These are phyloP conservation scores for Yarrowia sp. DNA, from an alignment of 805 yeast genomes.

Conservation along the genomic window DNA sequence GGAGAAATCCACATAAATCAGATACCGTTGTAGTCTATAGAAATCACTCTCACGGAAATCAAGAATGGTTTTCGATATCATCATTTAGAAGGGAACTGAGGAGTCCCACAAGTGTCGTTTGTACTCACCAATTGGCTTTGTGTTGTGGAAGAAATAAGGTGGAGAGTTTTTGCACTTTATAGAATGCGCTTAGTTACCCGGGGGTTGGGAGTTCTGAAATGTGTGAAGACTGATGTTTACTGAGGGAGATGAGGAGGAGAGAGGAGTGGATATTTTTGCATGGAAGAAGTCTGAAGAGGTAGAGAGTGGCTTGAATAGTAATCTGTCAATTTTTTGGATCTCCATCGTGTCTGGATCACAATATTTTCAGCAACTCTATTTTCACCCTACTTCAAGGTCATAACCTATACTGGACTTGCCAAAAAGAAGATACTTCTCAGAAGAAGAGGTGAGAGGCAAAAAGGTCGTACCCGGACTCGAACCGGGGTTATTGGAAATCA, in stretches of 20 bases:
- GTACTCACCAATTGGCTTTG: slow-evolving; percentile 27
- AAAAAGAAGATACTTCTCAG: neutral
- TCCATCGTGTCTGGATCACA: too few relatives aligned
- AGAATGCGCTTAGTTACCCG: neutral
- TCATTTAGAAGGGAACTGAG: slow-evolving; percentile 4
- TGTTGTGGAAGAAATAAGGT: neutral
- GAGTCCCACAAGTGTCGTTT: neutral
- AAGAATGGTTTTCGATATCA: slow-evolving; percentile 35
- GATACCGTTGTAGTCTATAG: slow-evolving; percentile 97
- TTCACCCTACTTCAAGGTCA: too few relatives aligned
- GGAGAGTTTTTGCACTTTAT: neutral
- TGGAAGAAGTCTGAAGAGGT: too few relatives aligned
- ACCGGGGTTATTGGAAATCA: slow-evolving; percentile 31
- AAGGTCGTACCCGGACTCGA: slow-evolving; percentile 37
- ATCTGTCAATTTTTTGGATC: too few relatives aligned
- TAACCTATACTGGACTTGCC: neutral
- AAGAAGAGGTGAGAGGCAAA: neutral
- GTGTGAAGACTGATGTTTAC: neutral
- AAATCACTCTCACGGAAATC: slow-evolving; percentile 35
- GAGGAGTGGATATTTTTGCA: neutral
- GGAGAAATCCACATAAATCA: slow-evolving; percentile 51
- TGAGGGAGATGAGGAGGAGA: neutral
- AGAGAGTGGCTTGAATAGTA: too few relatives aligned
- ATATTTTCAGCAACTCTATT: too few relatives aligned
- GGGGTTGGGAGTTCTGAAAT: slow-evolving; percentile 21